A percentile compares a stretch with the other conserved stretches of the same genome.
Evolutionary conservation across 305 asterid genomes (phyloP).

Genomic region (Fraxinus xanthoxyloides): DNA sequence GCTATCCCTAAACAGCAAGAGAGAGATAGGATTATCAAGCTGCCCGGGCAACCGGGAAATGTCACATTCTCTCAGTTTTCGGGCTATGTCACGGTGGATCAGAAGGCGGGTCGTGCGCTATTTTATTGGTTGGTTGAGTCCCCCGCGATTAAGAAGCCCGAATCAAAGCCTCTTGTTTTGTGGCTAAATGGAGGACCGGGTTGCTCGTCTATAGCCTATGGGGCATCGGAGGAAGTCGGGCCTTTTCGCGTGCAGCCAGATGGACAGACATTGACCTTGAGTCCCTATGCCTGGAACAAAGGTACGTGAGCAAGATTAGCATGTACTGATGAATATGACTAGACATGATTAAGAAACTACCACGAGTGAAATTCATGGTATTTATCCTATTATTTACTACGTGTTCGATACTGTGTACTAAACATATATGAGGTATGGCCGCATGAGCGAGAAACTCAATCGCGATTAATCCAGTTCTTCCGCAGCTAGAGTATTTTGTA

Average conservation of each 20-base stretch:
- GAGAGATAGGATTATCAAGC: slow-evolving; percentile 38
- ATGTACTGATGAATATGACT: not conserved
- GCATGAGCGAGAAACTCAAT: not conserved
- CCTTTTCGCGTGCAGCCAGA: slow-evolving; percentile 53
- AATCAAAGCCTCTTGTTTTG: slow-evolving; percentile 50
- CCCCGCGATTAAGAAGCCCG: slow-evolving; percentile 32
- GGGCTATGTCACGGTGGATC: slow-evolving; percentile 50
- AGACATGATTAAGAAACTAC: not conserved
- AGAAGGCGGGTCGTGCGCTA: slow-evolving; percentile 43
- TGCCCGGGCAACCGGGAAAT: slow-evolving; percentile 52
- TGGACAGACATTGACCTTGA: slow-evolving; percentile 39
- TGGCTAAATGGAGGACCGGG: slow-evolving; percentile 74
- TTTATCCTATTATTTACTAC: not conserved
- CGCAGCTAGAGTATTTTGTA: not conserved
- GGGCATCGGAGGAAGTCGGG: slow-evolving; percentile 62
- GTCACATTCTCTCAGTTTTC: slow-evolving; percentile 47
- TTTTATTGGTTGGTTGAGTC: slow-evolving; percentile 55
- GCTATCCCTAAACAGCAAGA: slow-evolving; percentile 26
- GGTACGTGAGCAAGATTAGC: slow-evolving; percentile 24
- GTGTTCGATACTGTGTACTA: not conserved
- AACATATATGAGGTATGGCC: not conserved
- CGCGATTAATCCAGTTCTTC: not conserved
- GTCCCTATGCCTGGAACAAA: slow-evolving; percentile 51
- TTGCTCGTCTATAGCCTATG: slow-evolving; percentile 59
- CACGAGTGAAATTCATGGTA: not conserved